Evolutionary conservation across 495 filamentous ascomycete genomes (phyloP).

Genomic region (Trichoderma orchidacearum): DNA sequence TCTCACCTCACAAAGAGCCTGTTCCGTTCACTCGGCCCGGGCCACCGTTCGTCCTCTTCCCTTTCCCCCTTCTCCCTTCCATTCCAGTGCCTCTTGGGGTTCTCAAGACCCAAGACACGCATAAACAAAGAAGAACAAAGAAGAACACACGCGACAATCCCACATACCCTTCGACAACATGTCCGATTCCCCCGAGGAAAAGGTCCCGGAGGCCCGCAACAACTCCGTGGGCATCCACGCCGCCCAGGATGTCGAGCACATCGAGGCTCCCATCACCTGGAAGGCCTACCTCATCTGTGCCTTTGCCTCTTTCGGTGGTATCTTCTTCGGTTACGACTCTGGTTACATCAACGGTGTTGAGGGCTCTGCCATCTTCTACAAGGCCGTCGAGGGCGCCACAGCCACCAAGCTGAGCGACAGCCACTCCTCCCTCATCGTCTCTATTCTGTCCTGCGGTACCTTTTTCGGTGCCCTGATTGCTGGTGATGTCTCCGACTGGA

Average conservation of each 20-base stretch:
- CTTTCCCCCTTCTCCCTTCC: not conserved
- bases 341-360: constrained; percentile 48
- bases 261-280: constrained; percentile 51
- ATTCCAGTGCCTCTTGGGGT: too few relatives aligned
- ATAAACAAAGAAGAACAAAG: too few relatives aligned
- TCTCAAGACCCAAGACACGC: too few relatives aligned
- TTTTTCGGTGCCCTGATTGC: constrained; percentile 54
- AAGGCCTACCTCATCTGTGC: constrained; percentile 58
- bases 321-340: constrained; percentile 45
- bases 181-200: not conserved
- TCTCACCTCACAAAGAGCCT: not conserved
- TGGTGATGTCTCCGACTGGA: constrained; percentile 46
- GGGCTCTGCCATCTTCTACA: constrained; percentile 36
- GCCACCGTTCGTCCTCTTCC: not conserved
- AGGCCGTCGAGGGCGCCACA: constrained; percentile 23
- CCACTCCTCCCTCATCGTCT: constrained; percentile 39
- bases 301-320: constrained; percentile 47
- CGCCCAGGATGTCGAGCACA: constrained; percentile 29
- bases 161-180: not conserved
- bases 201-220: not conserved
- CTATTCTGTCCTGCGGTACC: constrained; percentile 52
- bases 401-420: constrained; percentile 12
- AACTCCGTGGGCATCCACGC: not conserved
- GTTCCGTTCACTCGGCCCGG: constrained; percentile 1
- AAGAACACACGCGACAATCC: not conserved